Evolutionary conservation across 805 yeast genomes (phyloP).

Genomic region (Pichia californica): DNA sequence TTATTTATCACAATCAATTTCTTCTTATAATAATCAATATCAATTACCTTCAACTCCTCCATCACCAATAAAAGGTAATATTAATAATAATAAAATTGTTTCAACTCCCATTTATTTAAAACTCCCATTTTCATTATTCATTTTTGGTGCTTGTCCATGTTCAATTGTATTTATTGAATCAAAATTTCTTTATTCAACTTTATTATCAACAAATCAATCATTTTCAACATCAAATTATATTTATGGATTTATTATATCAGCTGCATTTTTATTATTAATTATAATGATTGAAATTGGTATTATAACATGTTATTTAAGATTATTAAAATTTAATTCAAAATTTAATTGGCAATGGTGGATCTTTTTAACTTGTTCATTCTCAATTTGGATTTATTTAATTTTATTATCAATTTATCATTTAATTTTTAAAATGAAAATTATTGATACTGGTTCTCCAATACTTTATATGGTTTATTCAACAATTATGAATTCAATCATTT

Average conservation of each 20-base stretch:
- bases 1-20: slow-evolving; percentile 20
- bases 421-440: slow-evolving; percentile 47
- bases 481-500: slow-evolving; percentile 53
- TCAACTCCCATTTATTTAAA: slow-evolving; percentile 32
- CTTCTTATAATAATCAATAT: neutral
- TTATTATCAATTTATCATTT: slow-evolving; percentile 64
- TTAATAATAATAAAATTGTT: neutral
- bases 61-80: neutral
- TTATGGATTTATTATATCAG: slow-evolving; percentile 69
- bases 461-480: slow-evolving; percentile 69
- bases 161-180: slow-evolving; percentile 77
- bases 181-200: slow-evolving; percentile 61
- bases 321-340: slow-evolving; percentile 43
- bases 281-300: slow-evolving; percentile 68
- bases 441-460: slow-evolving; percentile 60
- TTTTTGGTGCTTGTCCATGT: slow-evolving; percentile 73
- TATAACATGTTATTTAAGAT: slow-evolving; percentile 57
- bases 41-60: too few relatives aligned
- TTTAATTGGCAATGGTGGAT: slow-evolving; percentile 78
- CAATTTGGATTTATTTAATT: slow-evolving; percentile 67
- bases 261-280: slow-evolving; percentile 50
- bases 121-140: slow-evolving; percentile 30
- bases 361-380: slow-evolving; percentile 58
- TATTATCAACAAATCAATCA: slow-evolving; percentile 59
- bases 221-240: slow-evolving; percentile 48